These are phyloP conservation scores for Eimeria maxima DNA, from an alignment of 169 alveolate genomes.

Conservation along the genomic window DNA sequence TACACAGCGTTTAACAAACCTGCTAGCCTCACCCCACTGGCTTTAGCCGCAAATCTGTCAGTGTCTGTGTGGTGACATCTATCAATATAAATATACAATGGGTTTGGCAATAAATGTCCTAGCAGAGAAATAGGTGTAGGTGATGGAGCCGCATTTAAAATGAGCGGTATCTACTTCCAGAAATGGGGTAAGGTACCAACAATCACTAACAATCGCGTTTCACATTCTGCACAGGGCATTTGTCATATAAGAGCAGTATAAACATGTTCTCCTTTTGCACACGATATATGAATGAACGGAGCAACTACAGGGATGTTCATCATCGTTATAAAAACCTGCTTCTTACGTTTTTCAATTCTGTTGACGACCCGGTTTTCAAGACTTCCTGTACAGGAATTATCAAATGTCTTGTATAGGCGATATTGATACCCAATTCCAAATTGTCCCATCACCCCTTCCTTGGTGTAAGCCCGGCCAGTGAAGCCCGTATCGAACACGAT, in stretches of 20 bases:
- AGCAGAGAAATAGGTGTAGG: background rate
- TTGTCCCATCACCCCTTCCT: background rate
- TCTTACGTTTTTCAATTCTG: background rate
- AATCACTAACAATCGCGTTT: background rate
- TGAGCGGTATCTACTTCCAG: no score
- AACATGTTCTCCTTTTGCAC: no score
- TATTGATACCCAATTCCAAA: background rate
- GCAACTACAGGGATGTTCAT: no score
- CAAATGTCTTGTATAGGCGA: no score
- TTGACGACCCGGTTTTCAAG: background rate
- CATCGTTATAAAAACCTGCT: no score
- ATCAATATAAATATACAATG: no score
- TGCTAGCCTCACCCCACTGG: background rate
- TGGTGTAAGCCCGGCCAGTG: slow-evolving; percentile 1
- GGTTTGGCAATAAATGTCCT: background rate
- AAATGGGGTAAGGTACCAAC: background rate
- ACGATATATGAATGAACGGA: no score
- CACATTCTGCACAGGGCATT: background rate
- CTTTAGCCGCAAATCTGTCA: background rate
- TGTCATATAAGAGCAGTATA: background rate
- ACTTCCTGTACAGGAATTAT: background rate
- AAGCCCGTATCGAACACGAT: slow-evolving; percentile 12
- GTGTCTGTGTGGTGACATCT: background rate
- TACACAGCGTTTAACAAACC: background rate
- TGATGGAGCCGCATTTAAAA: no score